phyloP scores from a whole-genome alignment of 2,329 filamentous ascomycete species.

The Aureobasidium vineae region DNA sequence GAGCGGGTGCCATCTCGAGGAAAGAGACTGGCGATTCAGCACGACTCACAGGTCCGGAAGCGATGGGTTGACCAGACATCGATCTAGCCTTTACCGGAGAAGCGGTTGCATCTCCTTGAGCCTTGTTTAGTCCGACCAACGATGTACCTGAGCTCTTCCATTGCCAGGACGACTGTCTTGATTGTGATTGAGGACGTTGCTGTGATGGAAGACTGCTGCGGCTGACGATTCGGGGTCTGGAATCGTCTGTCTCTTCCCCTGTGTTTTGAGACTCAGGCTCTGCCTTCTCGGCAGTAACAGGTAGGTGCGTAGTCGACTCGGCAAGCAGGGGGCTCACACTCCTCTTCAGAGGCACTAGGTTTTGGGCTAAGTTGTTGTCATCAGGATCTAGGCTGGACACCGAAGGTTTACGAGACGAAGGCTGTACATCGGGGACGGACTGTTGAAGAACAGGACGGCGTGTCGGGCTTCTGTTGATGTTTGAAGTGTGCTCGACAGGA shows the following conservation, averaged over 20 bases:
- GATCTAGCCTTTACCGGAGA: neutral
- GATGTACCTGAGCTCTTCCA: conserved; percentile 21
- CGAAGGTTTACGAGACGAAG: neutral
- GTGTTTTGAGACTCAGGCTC: neutral
- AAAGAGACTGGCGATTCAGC: conserved; percentile 18
- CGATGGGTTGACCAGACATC: neutral
- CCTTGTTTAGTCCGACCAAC: neutral
- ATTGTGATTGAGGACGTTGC: conserved; percentile 12
- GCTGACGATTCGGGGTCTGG: conserved; percentile 13
- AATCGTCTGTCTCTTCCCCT: neutral
- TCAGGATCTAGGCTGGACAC: conserved; percentile 2
- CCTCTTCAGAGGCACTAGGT: neutral
- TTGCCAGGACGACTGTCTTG: conserved; percentile 16
- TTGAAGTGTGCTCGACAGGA: neutral
- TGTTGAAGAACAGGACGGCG: conserved; percentile 9
- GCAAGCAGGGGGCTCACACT: conserved; percentile 3
- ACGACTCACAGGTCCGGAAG: conserved; percentile 5
- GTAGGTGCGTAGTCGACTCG: neutral
- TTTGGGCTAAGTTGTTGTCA: neutral
- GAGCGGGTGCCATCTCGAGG: conserved; percentile 14
- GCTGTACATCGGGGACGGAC: neutral
- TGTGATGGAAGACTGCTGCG: conserved; percentile 24
- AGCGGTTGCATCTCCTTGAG: neutral
- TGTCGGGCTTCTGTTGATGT: conserved; percentile 11
- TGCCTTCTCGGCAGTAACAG: neutral